These are phyloP conservation scores for Cladosporium sp. DNA, from an alignment of 2,329 filamentous ascomycete species.

Conservation along the genomic window DNA sequence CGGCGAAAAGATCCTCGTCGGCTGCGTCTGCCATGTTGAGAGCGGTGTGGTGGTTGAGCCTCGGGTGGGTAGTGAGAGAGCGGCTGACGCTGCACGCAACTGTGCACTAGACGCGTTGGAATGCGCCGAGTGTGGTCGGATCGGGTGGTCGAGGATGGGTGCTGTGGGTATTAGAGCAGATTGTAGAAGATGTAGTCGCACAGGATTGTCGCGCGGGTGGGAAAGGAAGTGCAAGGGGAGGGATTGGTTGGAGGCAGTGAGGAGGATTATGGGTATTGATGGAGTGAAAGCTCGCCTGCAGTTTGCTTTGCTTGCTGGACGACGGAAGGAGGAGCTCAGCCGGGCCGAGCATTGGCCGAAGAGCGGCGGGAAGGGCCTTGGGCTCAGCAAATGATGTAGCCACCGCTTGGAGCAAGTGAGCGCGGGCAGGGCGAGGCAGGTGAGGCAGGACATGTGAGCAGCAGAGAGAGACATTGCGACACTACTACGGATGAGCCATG, in stretches of 20 bases:
- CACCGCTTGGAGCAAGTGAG: not conserved
- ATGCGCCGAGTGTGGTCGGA: not conserved
- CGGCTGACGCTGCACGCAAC: conserved; percentile 3
- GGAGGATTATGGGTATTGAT: not conserved
- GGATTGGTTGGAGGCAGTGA: not conserved
- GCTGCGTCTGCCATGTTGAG: conserved; percentile 76
- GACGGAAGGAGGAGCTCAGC: not conserved
- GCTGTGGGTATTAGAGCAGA: not conserved
- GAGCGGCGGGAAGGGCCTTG: not conserved
- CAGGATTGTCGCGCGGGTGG: not conserved
- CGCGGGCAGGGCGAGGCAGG: not conserved
- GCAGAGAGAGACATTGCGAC: not conserved
- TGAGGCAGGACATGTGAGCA: conserved; percentile 9
- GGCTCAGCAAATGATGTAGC: not conserved
- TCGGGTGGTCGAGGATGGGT: not conserved
- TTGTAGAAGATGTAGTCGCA: not conserved
- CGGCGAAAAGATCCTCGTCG: conserved; percentile 93
- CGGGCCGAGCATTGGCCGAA: not conserved
- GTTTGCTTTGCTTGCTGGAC: not conserved
- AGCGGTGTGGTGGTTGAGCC: not conserved
- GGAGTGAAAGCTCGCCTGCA: conserved; percentile 3
- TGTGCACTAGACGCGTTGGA: not conserved
- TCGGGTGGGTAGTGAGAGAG: not conserved
- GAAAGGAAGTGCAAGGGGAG: not conserved
- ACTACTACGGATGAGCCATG: not conserved